Percentiles rank a stretch among this genome's conserved stretches.
These are phyloP conservation scores for Neonectria coccinea DNA, from an alignment of 2,329 filamentous ascomycete genomes.

Conservation along the genomic window DNA sequence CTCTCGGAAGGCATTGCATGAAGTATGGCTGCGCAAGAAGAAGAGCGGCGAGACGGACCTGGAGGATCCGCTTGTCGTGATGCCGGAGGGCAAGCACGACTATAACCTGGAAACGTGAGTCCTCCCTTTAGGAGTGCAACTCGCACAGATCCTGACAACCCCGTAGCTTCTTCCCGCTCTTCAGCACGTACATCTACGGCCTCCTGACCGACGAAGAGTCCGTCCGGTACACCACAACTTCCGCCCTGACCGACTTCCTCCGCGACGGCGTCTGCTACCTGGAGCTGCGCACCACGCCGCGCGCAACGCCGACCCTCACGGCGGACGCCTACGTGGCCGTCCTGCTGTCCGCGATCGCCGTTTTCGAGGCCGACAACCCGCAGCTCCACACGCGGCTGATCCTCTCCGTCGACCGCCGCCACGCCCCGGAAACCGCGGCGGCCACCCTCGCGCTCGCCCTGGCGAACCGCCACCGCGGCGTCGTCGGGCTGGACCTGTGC, in stretches of 20 bases:
- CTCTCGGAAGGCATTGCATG: conserved; percentile 76
- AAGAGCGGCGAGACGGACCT: conserved; percentile 64
- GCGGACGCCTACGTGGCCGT: conserved; percentile 73
- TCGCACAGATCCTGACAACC: not conserved
- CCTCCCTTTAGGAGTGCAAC: not conserved
- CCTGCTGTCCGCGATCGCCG: conserved; percentile 72
- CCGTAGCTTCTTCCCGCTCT: conserved; percentile 79
- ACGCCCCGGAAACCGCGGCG: conserved; percentile 68
- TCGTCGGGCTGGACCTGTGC: conserved; percentile 83
- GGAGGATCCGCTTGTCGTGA: conserved; percentile 75
- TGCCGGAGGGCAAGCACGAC: conserved; percentile 78
- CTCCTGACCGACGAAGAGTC: conserved; percentile 74
- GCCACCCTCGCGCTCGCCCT: conserved; percentile 73
- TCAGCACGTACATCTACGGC: conserved; percentile 82
- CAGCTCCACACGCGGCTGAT: conserved; percentile 74
- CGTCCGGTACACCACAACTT: conserved; percentile 70
- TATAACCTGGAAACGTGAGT: conserved; percentile 76
- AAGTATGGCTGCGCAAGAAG: conserved; percentile 76
- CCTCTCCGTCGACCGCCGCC: conserved; percentile 78
- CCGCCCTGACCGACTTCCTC: conserved; percentile 75
- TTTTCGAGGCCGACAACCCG: conserved; percentile 57
- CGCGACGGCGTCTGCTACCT: conserved; percentile 80
- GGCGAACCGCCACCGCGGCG: conserved; percentile 62
- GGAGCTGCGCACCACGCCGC: conserved; percentile 84
- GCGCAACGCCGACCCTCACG: conserved; percentile 69